Percentiles rank a stretch among this genome's conserved stretches.
Conservation (phyloP, 805 yeast species). For the Nakazawaea pomicola region DNA sequence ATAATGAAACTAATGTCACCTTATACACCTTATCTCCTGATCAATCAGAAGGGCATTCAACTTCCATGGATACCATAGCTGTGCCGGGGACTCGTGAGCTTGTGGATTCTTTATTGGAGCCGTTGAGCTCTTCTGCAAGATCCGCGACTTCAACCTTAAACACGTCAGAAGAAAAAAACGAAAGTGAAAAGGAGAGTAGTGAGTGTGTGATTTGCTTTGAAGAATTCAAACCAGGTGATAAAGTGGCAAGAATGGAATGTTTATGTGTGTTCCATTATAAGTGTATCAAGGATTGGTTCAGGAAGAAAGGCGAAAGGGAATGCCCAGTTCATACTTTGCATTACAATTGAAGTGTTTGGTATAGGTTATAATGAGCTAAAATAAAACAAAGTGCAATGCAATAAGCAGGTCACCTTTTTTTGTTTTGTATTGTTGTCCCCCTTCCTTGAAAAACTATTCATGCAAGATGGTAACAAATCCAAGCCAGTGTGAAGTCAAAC, state of each 20-base stretch:
- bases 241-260: slow-evolving; percentile 90
- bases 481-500: too few species aligned
- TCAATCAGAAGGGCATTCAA: slow-evolving; percentile 5
- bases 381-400: too few species aligned
- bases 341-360: not conserved
- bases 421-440: not conserved
- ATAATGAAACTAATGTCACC: not conserved
- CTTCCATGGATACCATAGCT: slow-evolving; percentile 10
- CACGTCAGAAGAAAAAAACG: slow-evolving; percentile 19
- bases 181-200: slow-evolving; percentile 39
- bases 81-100: too few species aligned
- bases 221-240: slow-evolving; percentile 78
- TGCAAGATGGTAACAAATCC: too few species aligned
- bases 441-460: too few species aligned
- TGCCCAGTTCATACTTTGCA: slow-evolving; percentile 78
- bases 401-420: not conserved
- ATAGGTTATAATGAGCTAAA: not conserved
- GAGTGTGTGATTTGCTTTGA: slow-evolving; percentile 96
- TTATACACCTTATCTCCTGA: too few species aligned
- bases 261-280: slow-evolving; percentile 88
- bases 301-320: slow-evolving; percentile 75
- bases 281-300: slow-evolving; percentile 91
- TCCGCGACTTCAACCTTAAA: slow-evolving; percentile 7
- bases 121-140: slow-evolving; percentile 6
- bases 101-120: not conserved